Base-by-base conservation (phyloP, 371 early-diverging fungal species). In the Mucor indicus region DNA sequence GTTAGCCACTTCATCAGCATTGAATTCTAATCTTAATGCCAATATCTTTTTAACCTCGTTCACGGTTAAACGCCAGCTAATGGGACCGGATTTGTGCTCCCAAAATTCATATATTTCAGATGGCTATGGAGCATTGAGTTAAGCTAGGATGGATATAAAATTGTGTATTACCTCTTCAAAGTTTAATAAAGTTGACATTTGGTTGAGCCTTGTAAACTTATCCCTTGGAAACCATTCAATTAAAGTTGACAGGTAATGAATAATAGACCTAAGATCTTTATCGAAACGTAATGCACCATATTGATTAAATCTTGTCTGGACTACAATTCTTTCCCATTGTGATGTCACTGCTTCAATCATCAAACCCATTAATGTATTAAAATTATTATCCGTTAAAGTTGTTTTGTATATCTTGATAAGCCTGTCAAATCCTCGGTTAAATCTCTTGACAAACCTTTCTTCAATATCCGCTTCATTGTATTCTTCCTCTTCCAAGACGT, bases 271-370 rank as follows among this genome's bases (percentile, higher is more conserved):
- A 7, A 96, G 60, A 58, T 96, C 96, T 63, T 89, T 89, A 62
- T 96, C 96, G 57, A 95, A 91, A 3, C 89, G 73, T 17, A 91
- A 62, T 1, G 89, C 89, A 12, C 93, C 93, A 40, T 86, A 79
- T 66, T 86, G 86, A 50, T 86, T 95, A 67, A 93, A 95, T 48
- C 86, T 85, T n/a, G 84, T 87, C 59, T 80, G 83, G 15, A 79
- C 77, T n/a, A 94, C 78, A 25, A 88, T 85, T 47, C 87, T 78
- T 58, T 96, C 95, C 92, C 92, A 93, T 51, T 93, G 91, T 24
- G 70, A 69, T 1, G 83, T 77, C 23, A 92, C 59, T 13, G 79
- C 72, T 21, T 86, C 84, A 16, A 92, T 55, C 1, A 85, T 52
- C 12, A 73, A 60, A 0, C 72, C 73, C 60, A 93, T 73, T 25